Percentiles rank a stretch among this genome's conserved stretches.
phyloP scores from a whole-genome alignment of 805 yeast species.

The Komagataella pastoris region DNA sequence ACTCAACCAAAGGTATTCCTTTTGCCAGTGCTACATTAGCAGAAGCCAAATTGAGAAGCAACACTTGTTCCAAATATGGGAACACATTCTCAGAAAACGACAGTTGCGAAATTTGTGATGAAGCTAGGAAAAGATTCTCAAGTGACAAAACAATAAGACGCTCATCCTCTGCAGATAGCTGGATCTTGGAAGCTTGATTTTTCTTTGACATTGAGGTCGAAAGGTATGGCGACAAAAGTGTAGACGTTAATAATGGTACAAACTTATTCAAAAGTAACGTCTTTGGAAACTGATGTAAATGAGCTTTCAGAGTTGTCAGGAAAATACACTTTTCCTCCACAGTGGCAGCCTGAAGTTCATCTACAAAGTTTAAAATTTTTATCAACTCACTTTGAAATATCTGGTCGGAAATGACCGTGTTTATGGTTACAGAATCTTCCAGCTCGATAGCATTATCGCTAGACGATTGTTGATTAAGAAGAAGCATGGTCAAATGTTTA shows the following conservation, averaged over 20 bases:
- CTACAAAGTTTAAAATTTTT: constrained; percentile 68
- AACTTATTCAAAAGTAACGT: constrained; percentile 52
- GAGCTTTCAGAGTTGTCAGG: constrained; percentile 44
- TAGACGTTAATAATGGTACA: constrained; percentile 50
- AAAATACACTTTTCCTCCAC: constrained; percentile 55
- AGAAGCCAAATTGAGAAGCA: constrained; percentile 12
- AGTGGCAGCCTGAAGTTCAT: constrained; percentile 68
- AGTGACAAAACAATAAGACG: constrained; percentile 31
- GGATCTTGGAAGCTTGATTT: constrained; percentile 1
- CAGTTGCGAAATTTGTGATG: constrained; percentile 55
- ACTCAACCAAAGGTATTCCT: constrained; percentile 12
- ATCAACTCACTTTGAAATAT: constrained; percentile 77
- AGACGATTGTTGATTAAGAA: background rate
- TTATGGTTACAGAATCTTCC: constrained; percentile 25
- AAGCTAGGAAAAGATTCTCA: constrained; percentile 46
- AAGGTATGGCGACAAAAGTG: constrained; percentile 22
- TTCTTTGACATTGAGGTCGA: constrained; percentile 15
- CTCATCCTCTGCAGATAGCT: constrained; percentile 15
- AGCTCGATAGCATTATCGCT: constrained; percentile 14
- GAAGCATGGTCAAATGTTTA: background rate
- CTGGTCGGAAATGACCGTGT: constrained; percentile 55
- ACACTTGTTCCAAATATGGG: constrained; percentile 23
- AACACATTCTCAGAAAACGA: constrained; percentile 64
- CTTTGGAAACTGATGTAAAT: constrained; percentile 46
- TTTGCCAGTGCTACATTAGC: constrained; percentile 18